A percentile compares a stretch with the other conserved stretches of the same genome.
phyloP scores from a whole-genome alignment of 176 grass and related monocot genomes.

The Carex kokanica region DNA sequence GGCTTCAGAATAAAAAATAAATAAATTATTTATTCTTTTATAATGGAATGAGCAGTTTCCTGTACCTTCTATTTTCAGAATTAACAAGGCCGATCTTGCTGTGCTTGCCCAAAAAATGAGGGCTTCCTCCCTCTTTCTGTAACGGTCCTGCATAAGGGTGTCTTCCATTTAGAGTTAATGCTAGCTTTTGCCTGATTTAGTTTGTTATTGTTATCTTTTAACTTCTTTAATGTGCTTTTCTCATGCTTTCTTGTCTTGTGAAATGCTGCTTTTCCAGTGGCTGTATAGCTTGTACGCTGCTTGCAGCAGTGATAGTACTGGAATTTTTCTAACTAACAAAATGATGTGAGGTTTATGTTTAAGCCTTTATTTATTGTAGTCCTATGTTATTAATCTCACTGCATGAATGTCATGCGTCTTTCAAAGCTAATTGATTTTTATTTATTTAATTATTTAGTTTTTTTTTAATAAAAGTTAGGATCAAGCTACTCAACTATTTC shows the following conservation, averaged over 20 bases:
- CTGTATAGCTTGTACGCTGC: not conserved
- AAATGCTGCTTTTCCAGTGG: not conserved
- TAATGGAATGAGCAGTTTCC: not conserved
- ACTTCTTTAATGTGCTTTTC: not conserved
- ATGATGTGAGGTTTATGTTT: not conserved
- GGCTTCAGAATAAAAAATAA: not conserved
- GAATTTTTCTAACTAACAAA: not conserved
- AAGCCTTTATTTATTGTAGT: not conserved
- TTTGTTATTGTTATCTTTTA: not conserved
- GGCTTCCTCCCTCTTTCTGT: not conserved
- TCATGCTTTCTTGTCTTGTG: not conserved
- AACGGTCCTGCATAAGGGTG: not conserved
- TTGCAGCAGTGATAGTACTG: not conserved
- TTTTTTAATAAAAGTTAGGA: not conserved
- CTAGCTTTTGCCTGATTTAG: not conserved
- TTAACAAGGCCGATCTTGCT: not conserved
- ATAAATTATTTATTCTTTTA: not conserved
- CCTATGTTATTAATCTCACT: not conserved
- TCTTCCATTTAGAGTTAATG: not conserved
- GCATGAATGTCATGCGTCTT: not conserved
- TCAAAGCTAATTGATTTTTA: not conserved
- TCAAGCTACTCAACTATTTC: too few relatives aligned
- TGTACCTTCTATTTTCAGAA: slow-evolving; percentile 14
- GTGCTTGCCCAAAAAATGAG: not conserved
- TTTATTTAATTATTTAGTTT: not conserved